Conservation (phyloP, 768 basidiomycete species). For the Hortiboletus flavorubellus region DNA sequence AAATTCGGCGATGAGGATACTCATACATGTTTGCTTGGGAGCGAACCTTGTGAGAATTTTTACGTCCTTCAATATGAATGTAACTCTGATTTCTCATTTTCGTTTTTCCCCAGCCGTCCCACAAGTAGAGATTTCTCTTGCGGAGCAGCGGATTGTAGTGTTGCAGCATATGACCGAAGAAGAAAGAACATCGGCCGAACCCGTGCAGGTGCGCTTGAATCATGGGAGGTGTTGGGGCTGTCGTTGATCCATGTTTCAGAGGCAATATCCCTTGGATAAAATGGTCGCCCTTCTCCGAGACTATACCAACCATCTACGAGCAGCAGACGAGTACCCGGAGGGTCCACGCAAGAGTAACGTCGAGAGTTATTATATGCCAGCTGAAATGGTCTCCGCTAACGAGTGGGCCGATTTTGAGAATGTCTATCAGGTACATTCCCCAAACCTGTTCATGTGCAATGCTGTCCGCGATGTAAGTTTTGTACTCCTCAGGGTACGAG, state of each 20-base stretch:
- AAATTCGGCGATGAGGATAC: slow-evolving; percentile 88
- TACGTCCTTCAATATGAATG: not conserved
- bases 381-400: slow-evolving; percentile 60
- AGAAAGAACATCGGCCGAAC: slow-evolving; percentile 7
- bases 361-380: slow-evolving; percentile 61
- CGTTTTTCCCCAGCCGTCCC: slow-evolving; percentile 46
- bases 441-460: slow-evolving; percentile 74
- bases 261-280: slow-evolving; percentile 31
- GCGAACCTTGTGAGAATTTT: slow-evolving; percentile 56
- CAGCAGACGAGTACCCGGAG: slow-evolving; percentile 39
- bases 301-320: slow-evolving; percentile 54
- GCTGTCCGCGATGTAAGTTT: slow-evolving; percentile 71
- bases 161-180: slow-evolving; percentile 32
- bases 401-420: slow-evolving; percentile 86
- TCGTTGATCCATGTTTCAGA: slow-evolving; percentile 18
- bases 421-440: slow-evolving; percentile 88
- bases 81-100: slow-evolving; percentile 7
- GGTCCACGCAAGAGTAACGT: slow-evolving; percentile 31
- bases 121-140: slow-evolving; percentile 61
- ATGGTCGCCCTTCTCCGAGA: slow-evolving; percentile 60
- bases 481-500: not conserved
- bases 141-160: slow-evolving; percentile 50
- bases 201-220: slow-evolving; percentile 15
- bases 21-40: slow-evolving; percentile 76
- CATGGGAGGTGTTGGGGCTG: not conserved